Evolutionary conservation across 176 grass and related monocot species (phyloP).

Genomic region (Oryza coarctata): DNA sequence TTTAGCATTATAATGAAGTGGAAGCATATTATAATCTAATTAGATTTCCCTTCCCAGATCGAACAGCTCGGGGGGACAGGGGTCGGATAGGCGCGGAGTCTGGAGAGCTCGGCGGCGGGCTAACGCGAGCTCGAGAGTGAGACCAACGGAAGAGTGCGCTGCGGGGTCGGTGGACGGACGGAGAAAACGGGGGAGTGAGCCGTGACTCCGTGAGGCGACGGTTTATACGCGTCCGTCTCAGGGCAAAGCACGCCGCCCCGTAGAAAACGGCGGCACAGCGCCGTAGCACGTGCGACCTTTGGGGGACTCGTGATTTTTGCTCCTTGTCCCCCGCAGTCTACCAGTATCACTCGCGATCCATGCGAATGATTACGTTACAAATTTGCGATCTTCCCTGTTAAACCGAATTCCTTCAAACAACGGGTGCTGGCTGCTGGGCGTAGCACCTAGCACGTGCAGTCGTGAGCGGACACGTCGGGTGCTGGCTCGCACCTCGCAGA

Average conservation of each 20-base stretch:
- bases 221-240: slow-evolving; percentile 24
- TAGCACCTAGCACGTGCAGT: slow-evolving; percentile 33
- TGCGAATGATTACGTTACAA: neutral
- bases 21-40: too few species aligned
- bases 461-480: slow-evolving; percentile 16
- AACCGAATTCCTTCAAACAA: neutral
- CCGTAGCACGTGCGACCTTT: neutral
- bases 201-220: neutral
- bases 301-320: neutral
- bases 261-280: slow-evolving; percentile 19
- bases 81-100: neutral
- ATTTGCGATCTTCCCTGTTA: neutral
- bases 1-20: too few species aligned
- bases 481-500: neutral
- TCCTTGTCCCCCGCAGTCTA: neutral
- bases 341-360: neutral
- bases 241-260: slow-evolving; percentile 12
- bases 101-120: slow-evolving; percentile 1
- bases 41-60: neutral
- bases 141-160: neutral
- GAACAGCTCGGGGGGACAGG: neutral
- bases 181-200: neutral
- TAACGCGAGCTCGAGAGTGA: slow-evolving; percentile 2
- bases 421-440: neutral
- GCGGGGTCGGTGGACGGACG: neutral